Evolutionary conservation across 306 rosid species (phyloP).

Genomic region (Dicorynia guianensis): DNA sequence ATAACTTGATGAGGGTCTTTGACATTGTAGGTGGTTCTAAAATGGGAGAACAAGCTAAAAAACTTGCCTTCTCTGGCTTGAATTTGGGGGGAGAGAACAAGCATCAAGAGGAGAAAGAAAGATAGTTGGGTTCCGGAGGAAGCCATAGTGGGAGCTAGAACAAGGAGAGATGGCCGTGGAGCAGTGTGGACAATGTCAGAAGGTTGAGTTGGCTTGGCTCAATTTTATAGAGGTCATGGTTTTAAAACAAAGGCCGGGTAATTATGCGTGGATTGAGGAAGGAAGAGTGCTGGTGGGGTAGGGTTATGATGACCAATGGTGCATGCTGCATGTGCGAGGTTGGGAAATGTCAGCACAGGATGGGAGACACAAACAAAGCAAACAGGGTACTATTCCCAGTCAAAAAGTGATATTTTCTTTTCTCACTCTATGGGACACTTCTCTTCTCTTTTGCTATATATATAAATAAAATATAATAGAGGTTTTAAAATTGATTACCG

Average conservation of each 20-base stretch:
- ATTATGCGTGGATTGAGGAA: constrained; percentile 78
- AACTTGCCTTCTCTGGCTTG: constrained; percentile 63
- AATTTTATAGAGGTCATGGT: constrained; percentile 44
- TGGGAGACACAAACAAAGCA: constrained; percentile 32
- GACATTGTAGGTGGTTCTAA: constrained; percentile 33
- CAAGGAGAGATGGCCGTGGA: not conserved
- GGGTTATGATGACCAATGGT: constrained; percentile 37
- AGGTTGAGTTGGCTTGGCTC: constrained; percentile 12
- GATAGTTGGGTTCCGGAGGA: constrained; percentile 47
- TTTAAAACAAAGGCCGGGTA: constrained; percentile 27
- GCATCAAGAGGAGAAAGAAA: constrained; percentile 46
- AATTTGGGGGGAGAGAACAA: constrained; percentile 53
- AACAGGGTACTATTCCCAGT: constrained; percentile 22
- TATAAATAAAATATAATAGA: too few relatives aligned
- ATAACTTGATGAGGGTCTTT: constrained; percentile 31
- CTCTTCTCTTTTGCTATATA: constrained; percentile 23
- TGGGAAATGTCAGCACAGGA: constrained; percentile 45
- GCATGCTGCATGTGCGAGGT: constrained; percentile 66
- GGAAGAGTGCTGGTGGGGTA: constrained; percentile 53
- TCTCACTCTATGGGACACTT: not conserved
- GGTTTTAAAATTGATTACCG: constrained; percentile 36
- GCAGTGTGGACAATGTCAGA: constrained; percentile 23
- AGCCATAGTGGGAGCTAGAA: constrained; percentile 56
- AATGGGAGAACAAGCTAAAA: constrained; percentile 57
- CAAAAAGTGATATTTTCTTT: constrained; percentile 39